A percentile compares a stretch with the other conserved stretches of the same genome.
These are phyloP conservation scores for Cornus suecica DNA, from an alignment of 148 eudicot genomes.

Conservation along the genomic window DNA sequence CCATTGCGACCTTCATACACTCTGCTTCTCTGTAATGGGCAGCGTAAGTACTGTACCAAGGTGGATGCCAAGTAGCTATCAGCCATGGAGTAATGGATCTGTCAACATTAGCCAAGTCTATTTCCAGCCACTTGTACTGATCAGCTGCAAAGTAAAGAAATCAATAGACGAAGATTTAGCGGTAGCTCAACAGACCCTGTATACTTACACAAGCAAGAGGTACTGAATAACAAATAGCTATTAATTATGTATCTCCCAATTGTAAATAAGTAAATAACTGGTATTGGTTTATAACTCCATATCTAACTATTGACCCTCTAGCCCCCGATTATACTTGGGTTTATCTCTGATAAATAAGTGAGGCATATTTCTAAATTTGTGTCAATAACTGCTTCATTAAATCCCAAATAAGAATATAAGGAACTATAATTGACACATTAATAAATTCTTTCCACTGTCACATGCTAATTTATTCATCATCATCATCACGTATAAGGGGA, in stretches of 20 bases:
- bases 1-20: slow-evolving; percentile 97
- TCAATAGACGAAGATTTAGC: not conserved
- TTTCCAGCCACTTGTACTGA: slow-evolving; percentile 95
- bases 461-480: slow-evolving; percentile 2
- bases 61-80: slow-evolving; percentile 90
- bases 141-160: slow-evolving; percentile 40
- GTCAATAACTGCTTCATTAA: not conserved
- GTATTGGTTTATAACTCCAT: not conserved
- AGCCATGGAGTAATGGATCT: slow-evolving; percentile 88
- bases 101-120: slow-evolving; percentile 80
- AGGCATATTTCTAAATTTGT: not conserved
- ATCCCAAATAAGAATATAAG: not conserved
- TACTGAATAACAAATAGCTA: not conserved
- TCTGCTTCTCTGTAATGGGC: slow-evolving; percentile 96
- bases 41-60: slow-evolving; percentile 86
- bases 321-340: not conserved
- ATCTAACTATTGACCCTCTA: not conserved
- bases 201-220: not conserved
- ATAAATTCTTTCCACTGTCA: not conserved
- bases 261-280: no score
- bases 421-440: not conserved
- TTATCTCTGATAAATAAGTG: not conserved
- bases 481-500: not conserved
- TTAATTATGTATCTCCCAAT: not conserved
- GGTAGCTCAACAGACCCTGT: not conserved